Percentiles rank a stretch among this genome's conserved stretches.
These are phyloP conservation scores for Ceratobasidium papillatum DNA, from an alignment of 1,284 basidiomycete genomes.

Conservation along the genomic window DNA sequence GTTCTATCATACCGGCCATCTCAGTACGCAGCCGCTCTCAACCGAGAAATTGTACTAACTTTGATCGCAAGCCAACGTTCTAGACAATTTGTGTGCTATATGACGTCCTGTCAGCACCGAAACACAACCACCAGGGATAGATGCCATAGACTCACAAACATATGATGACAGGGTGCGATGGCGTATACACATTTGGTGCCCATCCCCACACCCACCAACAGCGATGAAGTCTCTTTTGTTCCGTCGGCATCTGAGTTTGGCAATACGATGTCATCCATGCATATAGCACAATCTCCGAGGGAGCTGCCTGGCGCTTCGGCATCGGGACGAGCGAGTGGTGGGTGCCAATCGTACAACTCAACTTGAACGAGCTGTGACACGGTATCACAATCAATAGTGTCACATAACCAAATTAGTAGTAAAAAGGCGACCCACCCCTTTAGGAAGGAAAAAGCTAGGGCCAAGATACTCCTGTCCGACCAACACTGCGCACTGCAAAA, in stretches of 20 bases:
- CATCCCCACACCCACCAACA: conserved; percentile 55
- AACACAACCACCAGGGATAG: conserved; percentile 52
- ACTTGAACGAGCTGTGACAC: conserved; percentile 50
- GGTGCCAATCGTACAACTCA: conserved; percentile 85
- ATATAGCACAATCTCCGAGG: conserved; percentile 87
- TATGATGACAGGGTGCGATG: conserved; percentile 86
- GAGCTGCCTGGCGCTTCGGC: conserved; percentile 75
- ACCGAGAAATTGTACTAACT: conserved; percentile 55
- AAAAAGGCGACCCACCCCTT: conserved; percentile 57
- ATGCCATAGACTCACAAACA: conserved; percentile 61
- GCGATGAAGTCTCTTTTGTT: conserved; percentile 46
- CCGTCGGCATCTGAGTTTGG: conserved; percentile 54
- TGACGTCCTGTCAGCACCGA: not conserved
- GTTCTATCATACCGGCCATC: conserved; percentile 59
- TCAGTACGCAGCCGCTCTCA: conserved; percentile 21
- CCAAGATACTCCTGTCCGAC: conserved; percentile 80
- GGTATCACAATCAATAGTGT: not conserved
- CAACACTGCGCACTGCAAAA: conserved; percentile 70
- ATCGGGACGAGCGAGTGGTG: conserved; percentile 73
- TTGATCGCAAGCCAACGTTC: conserved; percentile 92
- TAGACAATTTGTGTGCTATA: conserved; percentile 65
- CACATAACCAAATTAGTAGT: not conserved
- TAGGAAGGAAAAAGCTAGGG: conserved; percentile 82
- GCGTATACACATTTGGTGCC: conserved; percentile 75
- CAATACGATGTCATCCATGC: conserved; percentile 85